Evolutionary conservation across 805 yeast species (phyloP), one percentile per base, ranked within the genome.

Genomic region (Suhomyces sp.): DNA sequence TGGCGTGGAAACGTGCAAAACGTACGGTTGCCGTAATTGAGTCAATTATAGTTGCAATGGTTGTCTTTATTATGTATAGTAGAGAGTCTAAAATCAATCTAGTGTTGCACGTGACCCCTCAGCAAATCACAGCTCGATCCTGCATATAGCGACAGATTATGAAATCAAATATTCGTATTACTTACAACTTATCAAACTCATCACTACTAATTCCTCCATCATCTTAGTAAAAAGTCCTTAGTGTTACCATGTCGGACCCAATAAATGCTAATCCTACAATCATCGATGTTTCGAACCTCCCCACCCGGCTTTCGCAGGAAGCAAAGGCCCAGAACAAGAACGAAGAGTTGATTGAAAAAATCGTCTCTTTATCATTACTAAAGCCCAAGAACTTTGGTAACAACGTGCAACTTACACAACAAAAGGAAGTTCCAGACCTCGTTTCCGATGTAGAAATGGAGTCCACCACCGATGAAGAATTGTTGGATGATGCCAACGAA

Each of bases 201-300:
- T n/a, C n/a, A n/a, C n/a, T n/a, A n/a, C n/a, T n/a, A n/a, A n/a
- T n/a, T n/a, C n/a, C n/a, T n/a, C n/a, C n/a, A n/a, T n/a, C n/a
- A n/a, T n/a, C n/a, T n/a, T n/a, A n/a, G n/a, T n/a, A n/a, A n/a
- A n/a, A n/a, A n/a, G n/a, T n/a, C n/a, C n/a, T n/a, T n/a, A n/a
- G n/a, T n/a, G n/a, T n/a, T 7, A 43, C 15, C 26, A 84, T 83
- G 91, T 69, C 88, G 2, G 96, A 87, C 38, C 83, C 83, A 13
- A 81, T 91, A 40, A 91, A 91, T 59, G 95, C 96, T 19, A 90
- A 88, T 55, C 98, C 98, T 15, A 79, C 82, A 20, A 79, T 91
- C 25, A 62, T 88, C 31, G 95, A 88, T 48, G 77, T 75, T 7
- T 76, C 81, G 19, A 75, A 78, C 36, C 74, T 91, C 17, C 97